Base-by-base conservation (phyloP, 2,329 filamentous ascomycete genomes). In the Stagonosporopsis cucurbitacearum region DNA sequence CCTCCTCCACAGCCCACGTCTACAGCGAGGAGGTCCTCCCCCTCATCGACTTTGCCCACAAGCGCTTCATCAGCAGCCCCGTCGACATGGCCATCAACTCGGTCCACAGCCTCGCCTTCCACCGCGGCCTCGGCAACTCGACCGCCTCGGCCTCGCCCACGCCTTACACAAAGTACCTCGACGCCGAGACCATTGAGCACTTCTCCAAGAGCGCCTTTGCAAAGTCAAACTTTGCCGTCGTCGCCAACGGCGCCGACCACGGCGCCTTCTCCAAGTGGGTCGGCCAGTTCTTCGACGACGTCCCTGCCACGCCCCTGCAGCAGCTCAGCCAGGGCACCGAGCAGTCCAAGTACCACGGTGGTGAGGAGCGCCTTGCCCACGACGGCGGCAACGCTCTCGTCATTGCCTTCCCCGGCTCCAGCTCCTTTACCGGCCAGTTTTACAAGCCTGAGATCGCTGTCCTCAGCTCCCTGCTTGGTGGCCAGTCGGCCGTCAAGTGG, bases 401-500 rank as follows among this genome's bases (percentile, higher is more conserved):
- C 66, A 86, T 99, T 73, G 95, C 87, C 61, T 98, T 99, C 89
- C 90, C 92, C 54, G 93, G 94, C 58, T 92, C 92, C 61, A 90
- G 91, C 79, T 87, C 88, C 33, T 85, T 85, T 70, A 88, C 86
- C 35, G 84, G 84, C 67, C 82, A 83, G 62, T 87, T 86, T 70
- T 92, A 91, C 83, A 96, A 96, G 83, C 91, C 95, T 52, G 93
- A 97, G 80, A 86, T 92, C 62, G 86, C 89, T 61, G 92, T 99
- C 61, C 88, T 99, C 53, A 87, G 90, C 54, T 87, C 92, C 62
- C 88, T 99, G 19, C 89, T 99, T 48, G 95, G 95, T 73, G 95
- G 94, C 59, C 81, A 96, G 78, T 90, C 92, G 50, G 89, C 82
- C 78, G 92, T 98, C 83, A 99, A 98, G 84, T 99, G 94, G 94